Conservation (phyloP, 208 protist species). For the Crithidia expoeki region DNA sequence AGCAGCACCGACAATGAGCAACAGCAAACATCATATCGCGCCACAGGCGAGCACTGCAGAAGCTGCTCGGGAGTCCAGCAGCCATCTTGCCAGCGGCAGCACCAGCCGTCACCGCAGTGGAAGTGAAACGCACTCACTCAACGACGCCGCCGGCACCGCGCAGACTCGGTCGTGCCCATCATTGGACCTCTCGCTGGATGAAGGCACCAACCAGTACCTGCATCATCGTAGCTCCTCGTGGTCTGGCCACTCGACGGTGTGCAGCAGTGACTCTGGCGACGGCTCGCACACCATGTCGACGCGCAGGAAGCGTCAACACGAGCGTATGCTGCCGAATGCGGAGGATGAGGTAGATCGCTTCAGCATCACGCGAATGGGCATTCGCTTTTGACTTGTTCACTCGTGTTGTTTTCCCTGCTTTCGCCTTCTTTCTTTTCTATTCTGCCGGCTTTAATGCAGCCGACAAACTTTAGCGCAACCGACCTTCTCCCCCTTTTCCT, state of each 20-base stretch:
- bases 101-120: slow-evolving; percentile 1
- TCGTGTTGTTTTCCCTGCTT: not conserved
- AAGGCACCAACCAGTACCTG: slow-evolving; percentile 12
- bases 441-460: too few species aligned
- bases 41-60: not conserved
- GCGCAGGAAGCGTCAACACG: slow-evolving; percentile 17
- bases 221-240: slow-evolving; percentile 24
- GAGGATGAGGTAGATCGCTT: slow-evolving; percentile 14
- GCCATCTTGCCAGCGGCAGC: not conserved
- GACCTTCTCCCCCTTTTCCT: too few species aligned
- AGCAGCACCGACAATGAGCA: too few species aligned
- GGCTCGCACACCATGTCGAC: not conserved
- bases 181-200: slow-evolving; percentile 15
- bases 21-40: slow-evolving; percentile 1
- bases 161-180: slow-evolving; percentile 21
- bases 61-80: not conserved
- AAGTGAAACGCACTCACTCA: slow-evolving; percentile 10
- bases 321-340: slow-evolving; percentile 15
- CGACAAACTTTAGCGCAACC: too few species aligned
- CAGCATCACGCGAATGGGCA: not conserved
- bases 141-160: not conserved
- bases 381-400: not conserved
- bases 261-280: slow-evolving; percentile 22
- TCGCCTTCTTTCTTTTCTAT: not conserved
- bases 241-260: slow-evolving; percentile 16